Conservation (phyloP, 441 rosid species). For the Arabidopsis hybrid region DNA sequence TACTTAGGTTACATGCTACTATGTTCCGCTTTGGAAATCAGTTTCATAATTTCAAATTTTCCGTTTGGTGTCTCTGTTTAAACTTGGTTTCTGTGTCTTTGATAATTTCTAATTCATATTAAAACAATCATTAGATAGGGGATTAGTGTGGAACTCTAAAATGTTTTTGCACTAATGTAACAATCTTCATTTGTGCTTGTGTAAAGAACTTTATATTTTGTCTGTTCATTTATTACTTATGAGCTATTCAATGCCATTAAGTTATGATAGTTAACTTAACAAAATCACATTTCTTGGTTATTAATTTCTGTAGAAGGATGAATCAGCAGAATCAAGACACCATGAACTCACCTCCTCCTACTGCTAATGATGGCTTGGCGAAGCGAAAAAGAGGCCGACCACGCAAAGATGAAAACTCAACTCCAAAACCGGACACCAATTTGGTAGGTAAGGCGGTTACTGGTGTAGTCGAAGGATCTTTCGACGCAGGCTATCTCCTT, state of each 20-base stretch:
- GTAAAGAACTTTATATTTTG: not conserved
- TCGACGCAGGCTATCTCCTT: constrained; percentile 80
- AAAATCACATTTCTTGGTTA: not conserved
- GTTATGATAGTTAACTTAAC: not conserved
- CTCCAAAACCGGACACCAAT: constrained; percentile 42
- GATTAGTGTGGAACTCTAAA: too few species aligned
- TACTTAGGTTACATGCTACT: not conserved
- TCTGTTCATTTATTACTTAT: not conserved
- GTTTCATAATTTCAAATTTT: too few species aligned
- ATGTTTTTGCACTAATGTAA: not conserved
- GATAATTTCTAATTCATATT: too few species aligned
- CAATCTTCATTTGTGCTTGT: not conserved
- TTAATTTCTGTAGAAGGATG: constrained; percentile 50
- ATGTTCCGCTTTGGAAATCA: not conserved
- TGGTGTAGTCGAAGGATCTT: constrained; percentile 74
- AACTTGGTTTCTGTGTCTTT: too few species aligned
- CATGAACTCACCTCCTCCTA: constrained; percentile 50
- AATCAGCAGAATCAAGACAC: constrained; percentile 53
- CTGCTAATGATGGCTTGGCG: constrained; percentile 47
- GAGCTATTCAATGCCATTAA: not conserved
- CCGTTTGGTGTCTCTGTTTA: too few species aligned
- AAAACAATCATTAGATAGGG: too few species aligned
- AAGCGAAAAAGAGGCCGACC: constrained; percentile 87
- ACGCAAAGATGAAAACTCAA: constrained; percentile 56
- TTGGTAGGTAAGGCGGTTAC: constrained; percentile 70